These are phyloP conservation scores for Lipomyces yamadae DNA, from an alignment of 805 yeast species.

Conservation along the genomic window DNA sequence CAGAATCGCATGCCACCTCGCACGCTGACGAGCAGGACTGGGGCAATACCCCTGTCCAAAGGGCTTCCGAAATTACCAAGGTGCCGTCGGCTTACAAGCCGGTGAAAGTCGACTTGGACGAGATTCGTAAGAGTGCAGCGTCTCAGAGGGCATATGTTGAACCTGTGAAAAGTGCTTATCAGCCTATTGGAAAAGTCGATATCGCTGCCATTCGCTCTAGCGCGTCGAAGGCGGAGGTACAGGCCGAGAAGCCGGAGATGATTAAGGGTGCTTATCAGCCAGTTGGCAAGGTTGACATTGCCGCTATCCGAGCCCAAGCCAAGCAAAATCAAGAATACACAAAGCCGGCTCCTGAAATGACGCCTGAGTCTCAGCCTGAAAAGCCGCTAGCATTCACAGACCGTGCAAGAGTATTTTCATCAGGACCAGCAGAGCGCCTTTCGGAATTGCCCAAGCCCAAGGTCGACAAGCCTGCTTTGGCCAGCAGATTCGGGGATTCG, in stretches of 20 bases:
- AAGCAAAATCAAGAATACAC: slow-evolving; percentile 26
- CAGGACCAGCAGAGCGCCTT: slow-evolving; percentile 54
- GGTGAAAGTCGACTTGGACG: slow-evolving; percentile 45
- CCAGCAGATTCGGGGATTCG: slow-evolving; percentile 39
- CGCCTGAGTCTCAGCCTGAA: slow-evolving; percentile 39
- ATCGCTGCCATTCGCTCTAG: slow-evolving; percentile 51
- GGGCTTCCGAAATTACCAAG: slow-evolving; percentile 45
- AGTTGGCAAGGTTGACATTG: slow-evolving; percentile 62
- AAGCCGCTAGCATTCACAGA: slow-evolving; percentile 42
- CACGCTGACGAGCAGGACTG: slow-evolving; percentile 62
- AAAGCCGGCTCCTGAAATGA: slow-evolving; percentile 19
- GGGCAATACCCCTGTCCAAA: slow-evolving; percentile 58
- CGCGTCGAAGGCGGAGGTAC: slow-evolving; percentile 30
- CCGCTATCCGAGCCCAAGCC: slow-evolving; percentile 50
- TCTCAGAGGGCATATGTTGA: slow-evolving; percentile 33
- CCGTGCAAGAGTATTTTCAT: slow-evolving; percentile 45
- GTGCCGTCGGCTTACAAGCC: slow-evolving; percentile 55
- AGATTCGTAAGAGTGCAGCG: slow-evolving; percentile 42
- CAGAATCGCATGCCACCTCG: slow-evolving; percentile 38
- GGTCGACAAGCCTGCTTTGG: slow-evolving; percentile 52
- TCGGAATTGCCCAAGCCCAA: slow-evolving; percentile 69
- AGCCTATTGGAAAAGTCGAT: slow-evolving; percentile 68
- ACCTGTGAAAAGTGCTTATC: slow-evolving; percentile 55
- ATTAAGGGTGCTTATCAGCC: slow-evolving; percentile 61
- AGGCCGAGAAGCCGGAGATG: slow-evolving; percentile 38